These are phyloP conservation scores for Penicillium soppii DNA, from an alignment of 495 filamentous ascomycete species.

Conservation along the genomic window DNA sequence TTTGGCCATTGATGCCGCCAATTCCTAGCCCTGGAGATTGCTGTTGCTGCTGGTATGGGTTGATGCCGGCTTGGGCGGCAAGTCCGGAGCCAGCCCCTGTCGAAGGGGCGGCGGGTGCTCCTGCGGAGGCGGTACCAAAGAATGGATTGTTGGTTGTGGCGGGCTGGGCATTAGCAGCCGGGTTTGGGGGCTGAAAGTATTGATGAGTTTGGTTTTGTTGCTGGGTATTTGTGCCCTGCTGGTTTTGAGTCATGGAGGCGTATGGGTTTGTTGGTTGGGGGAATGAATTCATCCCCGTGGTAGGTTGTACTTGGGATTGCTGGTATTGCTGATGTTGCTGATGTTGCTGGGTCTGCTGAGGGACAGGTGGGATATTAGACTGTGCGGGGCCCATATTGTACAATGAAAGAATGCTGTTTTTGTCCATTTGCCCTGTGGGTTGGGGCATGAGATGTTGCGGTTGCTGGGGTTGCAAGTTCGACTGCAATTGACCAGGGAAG, in stretches of 20 bases:
- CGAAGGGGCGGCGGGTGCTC: background rate
- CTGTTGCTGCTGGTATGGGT: constrained; percentile 5
- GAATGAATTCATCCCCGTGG: constrained; percentile 17
- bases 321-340: constrained; percentile 22
- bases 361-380: constrained; percentile 31
- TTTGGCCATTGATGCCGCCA: constrained; percentile 7
- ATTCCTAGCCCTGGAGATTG: constrained; percentile 17
- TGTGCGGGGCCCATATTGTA: constrained; percentile 79
- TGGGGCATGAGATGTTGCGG: constrained; percentile 43
- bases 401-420: constrained; percentile 81
- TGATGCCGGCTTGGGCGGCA: constrained; percentile 24
- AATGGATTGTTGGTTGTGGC: constrained; percentile 43
- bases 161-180: background rate
- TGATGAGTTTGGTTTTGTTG: constrained; percentile 34
- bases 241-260: constrained; percentile 24
- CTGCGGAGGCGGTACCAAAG: constrained; percentile 16
- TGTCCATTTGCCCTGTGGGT: constrained; percentile 60
- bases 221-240: constrained; percentile 1
- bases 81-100: constrained; percentile 18
- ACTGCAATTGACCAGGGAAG: constrained; percentile 25
- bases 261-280: constrained; percentile 22
- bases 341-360: constrained; percentile 24
- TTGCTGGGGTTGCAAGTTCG: constrained; percentile 29
- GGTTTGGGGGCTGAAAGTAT: constrained; percentile 5
- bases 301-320: background rate